Evolutionary conservation across 495 filamentous ascomycete genomes (phyloP).

Genomic region (Antarctomyces pellizariae): DNA sequence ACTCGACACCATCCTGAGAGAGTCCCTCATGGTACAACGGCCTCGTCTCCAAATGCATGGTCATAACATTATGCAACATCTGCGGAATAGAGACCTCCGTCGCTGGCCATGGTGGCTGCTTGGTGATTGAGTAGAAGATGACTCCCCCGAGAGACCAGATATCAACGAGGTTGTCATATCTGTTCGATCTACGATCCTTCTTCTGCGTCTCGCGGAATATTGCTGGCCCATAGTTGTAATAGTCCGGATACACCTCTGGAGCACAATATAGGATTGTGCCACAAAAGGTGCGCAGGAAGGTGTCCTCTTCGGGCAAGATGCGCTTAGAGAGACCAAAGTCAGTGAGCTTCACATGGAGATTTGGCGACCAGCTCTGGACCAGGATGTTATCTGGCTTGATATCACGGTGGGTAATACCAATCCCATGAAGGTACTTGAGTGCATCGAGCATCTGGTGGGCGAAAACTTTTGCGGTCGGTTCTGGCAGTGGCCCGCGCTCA

Average conservation of each 20-base stretch:
- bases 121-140: constrained; percentile 55
- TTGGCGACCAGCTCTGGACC: constrained; percentile 43
- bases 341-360: constrained; percentile 70
- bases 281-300: constrained; percentile 88
- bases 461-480: constrained; percentile 43
- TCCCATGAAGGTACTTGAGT: constrained; percentile 65
- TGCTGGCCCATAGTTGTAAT: constrained; percentile 28
- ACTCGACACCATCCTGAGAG: constrained; percentile 40
- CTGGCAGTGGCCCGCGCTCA: constrained; percentile 32
- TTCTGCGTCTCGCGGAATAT: constrained; percentile 20
- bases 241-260: constrained; percentile 84
- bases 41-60: constrained; percentile 32
- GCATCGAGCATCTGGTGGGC: constrained; percentile 57
- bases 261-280: constrained; percentile 90
- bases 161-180: constrained; percentile 77
- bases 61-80: constrained; percentile 73
- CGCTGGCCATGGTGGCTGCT: constrained; percentile 55
- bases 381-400: constrained; percentile 97
- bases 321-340: constrained; percentile 94
- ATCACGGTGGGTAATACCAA: constrained; percentile 83
- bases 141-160: constrained; percentile 90
- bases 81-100: constrained; percentile 25
- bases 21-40: constrained; percentile 30
- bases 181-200: constrained; percentile 16
- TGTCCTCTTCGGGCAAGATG: constrained; percentile 51